Percentiles rank a stretch among this genome's conserved stretches.
phyloP scores from a whole-genome alignment of 768 basidiomycete genomes.

The Suillus spraguei region DNA sequence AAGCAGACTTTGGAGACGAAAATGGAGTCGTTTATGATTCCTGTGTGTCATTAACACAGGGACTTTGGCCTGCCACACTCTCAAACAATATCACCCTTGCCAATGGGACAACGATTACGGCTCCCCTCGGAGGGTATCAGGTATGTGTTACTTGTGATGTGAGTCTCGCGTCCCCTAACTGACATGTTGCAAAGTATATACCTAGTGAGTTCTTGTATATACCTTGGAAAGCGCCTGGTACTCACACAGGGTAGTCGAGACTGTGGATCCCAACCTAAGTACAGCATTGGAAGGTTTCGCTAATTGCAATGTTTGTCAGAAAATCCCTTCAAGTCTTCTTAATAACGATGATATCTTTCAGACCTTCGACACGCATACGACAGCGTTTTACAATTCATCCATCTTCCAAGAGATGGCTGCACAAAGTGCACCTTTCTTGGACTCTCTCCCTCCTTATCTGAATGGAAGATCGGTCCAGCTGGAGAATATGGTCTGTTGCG shows the following conservation, averaged over 20 bases:
- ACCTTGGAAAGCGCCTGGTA: not conserved
- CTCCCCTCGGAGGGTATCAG: constrained; percentile 70
- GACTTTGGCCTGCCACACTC: constrained; percentile 57
- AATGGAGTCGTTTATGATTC: constrained; percentile 67
- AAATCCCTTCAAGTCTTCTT: not conserved
- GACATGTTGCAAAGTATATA: constrained; percentile 39
- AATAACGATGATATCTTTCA: constrained; percentile 23
- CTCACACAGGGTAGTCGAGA: constrained; percentile 48
- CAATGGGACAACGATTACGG: constrained; percentile 59
- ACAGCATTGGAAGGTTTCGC: constrained; percentile 69
- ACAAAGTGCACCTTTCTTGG: constrained; percentile 51
- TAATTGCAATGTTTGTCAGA: constrained; percentile 51
- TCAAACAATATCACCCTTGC: constrained; percentile 58
- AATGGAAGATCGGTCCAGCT: constrained; percentile 55
- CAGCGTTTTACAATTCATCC: constrained; percentile 55
- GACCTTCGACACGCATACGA: constrained; percentile 51
- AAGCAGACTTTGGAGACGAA: constrained; percentile 73
- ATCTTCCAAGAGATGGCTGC: constrained; percentile 48
- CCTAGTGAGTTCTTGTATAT: constrained; percentile 36
- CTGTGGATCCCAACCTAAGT: constrained; percentile 62
- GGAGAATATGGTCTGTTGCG: constrained; percentile 54
- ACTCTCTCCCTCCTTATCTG: constrained; percentile 50
- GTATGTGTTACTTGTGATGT: constrained; percentile 20
- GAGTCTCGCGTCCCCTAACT: constrained; percentile 10
- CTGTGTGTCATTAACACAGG: constrained; percentile 68